Conservation (phyloP, 768 basidiomycete species). For the Termitomyces sp. region DNA sequence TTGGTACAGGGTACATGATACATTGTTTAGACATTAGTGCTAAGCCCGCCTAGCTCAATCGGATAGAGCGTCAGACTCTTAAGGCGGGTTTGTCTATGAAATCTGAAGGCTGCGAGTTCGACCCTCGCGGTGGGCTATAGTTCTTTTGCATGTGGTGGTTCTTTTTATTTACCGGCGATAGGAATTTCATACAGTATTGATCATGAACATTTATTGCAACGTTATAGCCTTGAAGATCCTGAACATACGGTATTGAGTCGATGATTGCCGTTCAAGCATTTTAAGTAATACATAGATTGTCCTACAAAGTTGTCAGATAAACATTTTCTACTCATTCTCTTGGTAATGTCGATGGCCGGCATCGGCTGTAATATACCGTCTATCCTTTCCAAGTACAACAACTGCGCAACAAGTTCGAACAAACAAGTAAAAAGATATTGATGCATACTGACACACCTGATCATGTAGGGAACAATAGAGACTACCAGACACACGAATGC, state of each 20-base stretch:
- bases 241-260: too few species aligned
- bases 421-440: not conserved
- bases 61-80: slow-evolving; percentile 59
- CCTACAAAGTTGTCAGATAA: slow-evolving; percentile 2
- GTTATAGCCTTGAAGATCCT: too few species aligned
- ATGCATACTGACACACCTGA: slow-evolving; percentile 46
- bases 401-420: slow-evolving; percentile 27
- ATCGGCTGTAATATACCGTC: slow-evolving; percentile 9
- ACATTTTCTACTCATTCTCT: not conserved
- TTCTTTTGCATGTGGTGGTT: not conserved
- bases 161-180: too few species aligned
- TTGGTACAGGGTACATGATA: too few species aligned
- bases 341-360: slow-evolving; percentile 16
- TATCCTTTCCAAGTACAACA: slow-evolving; percentile 79
- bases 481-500: slow-evolving; percentile 61
- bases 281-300: not conserved
- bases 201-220: too few species aligned
- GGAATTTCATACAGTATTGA: too few species aligned
- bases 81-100: not conserved
- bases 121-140: slow-evolving; percentile 50
- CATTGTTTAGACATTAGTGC: too few species aligned
- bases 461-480: slow-evolving; percentile 70
- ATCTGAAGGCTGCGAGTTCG: slow-evolving; percentile 84
- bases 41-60: slow-evolving; percentile 57
- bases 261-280: not conserved